Base-by-base conservation (phyloP, 1,284 basidiomycete species). In the Entoloma clypeatum region DNA sequence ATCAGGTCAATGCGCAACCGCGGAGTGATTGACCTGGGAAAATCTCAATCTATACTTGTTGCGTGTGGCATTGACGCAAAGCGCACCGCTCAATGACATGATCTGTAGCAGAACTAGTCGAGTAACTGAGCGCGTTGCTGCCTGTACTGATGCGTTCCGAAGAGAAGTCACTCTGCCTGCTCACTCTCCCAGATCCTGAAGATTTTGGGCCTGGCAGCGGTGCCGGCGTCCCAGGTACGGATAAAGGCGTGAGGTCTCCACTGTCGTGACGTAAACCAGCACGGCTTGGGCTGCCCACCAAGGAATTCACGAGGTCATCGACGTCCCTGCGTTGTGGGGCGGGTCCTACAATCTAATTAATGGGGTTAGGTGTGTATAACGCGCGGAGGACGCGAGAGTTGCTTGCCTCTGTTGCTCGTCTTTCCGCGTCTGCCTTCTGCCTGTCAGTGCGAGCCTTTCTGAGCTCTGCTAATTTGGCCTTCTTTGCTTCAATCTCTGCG, bases 401-500 rank as follows among this genome's bases (percentile, higher is more conserved):
- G 49, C 59, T 36, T 50, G 71, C 73, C 50, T 77, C 74, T 44
- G 71, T 60, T 23, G 61, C 60, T 41, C 74, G 69, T 51, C 75
- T 66, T 41, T 83, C 77, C 22, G 64, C 68, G 31, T 81, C 79
- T 41, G 68, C 72, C 41, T 69, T 74, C 55, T 84, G 76, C 47
- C 88, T 71, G 47, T 85, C 79, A 34, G 78, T 77, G 28, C 89
- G 63, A 6, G 80, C 84, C 56, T 81, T 78, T 45, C 85, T 75
- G 21, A 93, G 72, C 50, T 93, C 90, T 34, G 81, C 90, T 29
- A 98, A 81, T 63, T 92, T 93, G 5, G 82, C 80, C 45, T 85
- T 74, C 67, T 98, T 99, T 28, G 86, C 89, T 64, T 94, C 92
- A 48, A 98, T 90, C 67, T 97, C 93, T 55, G 83, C 64, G 48